phyloP scores from a whole-genome alignment of 495 filamentous ascomycete species.

The Xylaria bambusicola region DNA sequence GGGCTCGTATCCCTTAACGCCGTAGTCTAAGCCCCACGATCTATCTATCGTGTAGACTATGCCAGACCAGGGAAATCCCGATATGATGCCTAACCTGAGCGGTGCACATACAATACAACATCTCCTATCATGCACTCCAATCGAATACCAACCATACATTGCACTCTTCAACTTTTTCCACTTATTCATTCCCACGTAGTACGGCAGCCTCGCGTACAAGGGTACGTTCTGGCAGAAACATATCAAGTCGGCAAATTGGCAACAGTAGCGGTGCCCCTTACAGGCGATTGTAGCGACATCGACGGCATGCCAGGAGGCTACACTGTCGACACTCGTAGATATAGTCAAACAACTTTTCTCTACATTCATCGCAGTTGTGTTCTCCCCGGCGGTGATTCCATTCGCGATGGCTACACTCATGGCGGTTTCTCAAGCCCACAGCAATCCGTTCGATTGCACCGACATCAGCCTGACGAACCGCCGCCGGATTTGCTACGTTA shows the following conservation, averaged over 20 bases:
- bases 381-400: slow-evolving; percentile 25
- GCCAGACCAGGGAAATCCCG: not conserved
- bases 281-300: slow-evolving; percentile 31
- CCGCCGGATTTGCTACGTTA: not conserved
- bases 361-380: slow-evolving; percentile 31
- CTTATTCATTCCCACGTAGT: not conserved
- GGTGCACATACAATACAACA: too few species aligned
- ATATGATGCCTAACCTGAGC: not conserved
- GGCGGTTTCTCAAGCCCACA: too few species aligned
- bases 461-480: too few species aligned
- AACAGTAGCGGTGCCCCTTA: too few species aligned
- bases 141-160: too few species aligned
- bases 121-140: too few species aligned
- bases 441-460: too few species aligned
- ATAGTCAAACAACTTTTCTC: slow-evolving; percentile 23
- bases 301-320: slow-evolving; percentile 28
- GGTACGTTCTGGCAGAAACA: too few species aligned
- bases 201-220: too few species aligned
- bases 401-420: slow-evolving; percentile 27
- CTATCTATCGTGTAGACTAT: not conserved
- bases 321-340: slow-evolving; percentile 38
- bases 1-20: not conserved
- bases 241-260: too few species aligned
- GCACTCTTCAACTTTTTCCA: too few species aligned
- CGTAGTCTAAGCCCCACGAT: not conserved